Evolutionary conservation across 768 basidiomycete genomes (phyloP).

Genomic region (Tricholoma terreum): DNA sequence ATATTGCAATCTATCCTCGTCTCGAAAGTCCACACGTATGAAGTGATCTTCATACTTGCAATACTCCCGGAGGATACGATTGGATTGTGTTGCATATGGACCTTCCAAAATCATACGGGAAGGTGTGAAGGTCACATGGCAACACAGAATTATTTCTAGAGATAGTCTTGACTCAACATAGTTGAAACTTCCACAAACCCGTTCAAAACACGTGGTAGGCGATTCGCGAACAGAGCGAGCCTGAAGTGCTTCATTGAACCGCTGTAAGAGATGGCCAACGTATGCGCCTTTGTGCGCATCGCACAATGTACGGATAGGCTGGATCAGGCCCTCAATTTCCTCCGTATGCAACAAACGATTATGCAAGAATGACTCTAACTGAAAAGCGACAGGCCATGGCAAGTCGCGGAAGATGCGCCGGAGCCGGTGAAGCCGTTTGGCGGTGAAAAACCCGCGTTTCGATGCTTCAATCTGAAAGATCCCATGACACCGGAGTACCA

Average conservation of each 20-base stretch:
- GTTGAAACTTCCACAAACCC: constrained; percentile 28
- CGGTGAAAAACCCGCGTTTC: constrained; percentile 48
- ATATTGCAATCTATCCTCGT: constrained; percentile 76
- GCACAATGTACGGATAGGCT: constrained; percentile 41
- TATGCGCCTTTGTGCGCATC: constrained; percentile 25
- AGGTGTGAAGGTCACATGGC: constrained; percentile 75
- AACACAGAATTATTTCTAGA: constrained; percentile 55
- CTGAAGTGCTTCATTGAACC: constrained; percentile 49
- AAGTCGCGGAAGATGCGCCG: constrained; percentile 42
- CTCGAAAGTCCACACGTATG: constrained; percentile 79
- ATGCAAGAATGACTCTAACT: constrained; percentile 66
- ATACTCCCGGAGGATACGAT: constrained; percentile 74
- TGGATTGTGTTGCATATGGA: constrained; percentile 72
- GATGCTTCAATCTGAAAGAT: constrained; percentile 47
- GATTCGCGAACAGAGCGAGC: constrained; percentile 37
- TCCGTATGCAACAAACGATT: constrained; percentile 60
- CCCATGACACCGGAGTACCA: constrained; percentile 30
- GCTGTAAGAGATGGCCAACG: constrained; percentile 49
- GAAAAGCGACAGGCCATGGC: constrained; percentile 71
- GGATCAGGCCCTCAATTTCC: constrained; percentile 49
- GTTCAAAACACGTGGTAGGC: constrained; percentile 43
- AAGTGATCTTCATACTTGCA: constrained; percentile 61
- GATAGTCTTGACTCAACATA: constrained; percentile 21
- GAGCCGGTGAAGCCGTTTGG: constrained; percentile 44
- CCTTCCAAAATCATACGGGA: constrained; percentile 74